Percentiles rank a stretch among this genome's conserved stretches.
These are phyloP conservation scores for Escovopsis weberi DNA, from an alignment of 2,329 filamentous ascomycete genomes.

Conservation along the genomic window DNA sequence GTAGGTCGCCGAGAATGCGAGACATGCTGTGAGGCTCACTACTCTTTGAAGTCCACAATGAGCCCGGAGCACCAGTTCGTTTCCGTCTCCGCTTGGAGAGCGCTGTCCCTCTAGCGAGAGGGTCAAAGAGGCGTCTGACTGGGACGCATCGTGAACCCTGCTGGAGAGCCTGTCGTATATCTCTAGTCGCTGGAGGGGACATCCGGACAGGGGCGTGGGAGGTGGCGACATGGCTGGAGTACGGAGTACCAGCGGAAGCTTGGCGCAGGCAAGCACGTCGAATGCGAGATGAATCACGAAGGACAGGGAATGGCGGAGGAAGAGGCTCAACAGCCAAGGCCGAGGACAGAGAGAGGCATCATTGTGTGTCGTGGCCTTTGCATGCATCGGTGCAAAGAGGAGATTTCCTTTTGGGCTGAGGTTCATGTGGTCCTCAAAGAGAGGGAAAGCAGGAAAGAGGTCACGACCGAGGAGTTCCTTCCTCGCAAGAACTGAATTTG, in stretches of 20 bases:
- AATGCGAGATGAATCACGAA: too few relatives aligned
- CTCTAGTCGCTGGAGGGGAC: conserved; percentile 17
- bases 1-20: background rate
- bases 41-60: conserved; percentile 11
- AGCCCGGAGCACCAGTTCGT: conserved; percentile 14
- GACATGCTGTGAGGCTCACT: conserved; percentile 10
- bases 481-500: too few relatives aligned
- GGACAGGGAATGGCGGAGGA: too few relatives aligned
- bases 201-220: conserved; percentile 16
- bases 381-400: too few relatives aligned
- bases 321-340: too few relatives aligned
- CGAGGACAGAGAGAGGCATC: too few relatives aligned
- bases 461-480: too few relatives aligned
- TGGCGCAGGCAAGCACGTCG: too few relatives aligned
- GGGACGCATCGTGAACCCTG: conserved; percentile 10
- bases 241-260: background rate
- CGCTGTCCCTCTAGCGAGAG: conserved; percentile 16
- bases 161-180: conserved; percentile 11
- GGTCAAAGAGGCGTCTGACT: conserved; percentile 10
- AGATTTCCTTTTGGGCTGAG: too few relatives aligned
- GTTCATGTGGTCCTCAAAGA: too few relatives aligned
- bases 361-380: too few relatives aligned
- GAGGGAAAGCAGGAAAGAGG: too few relatives aligned
- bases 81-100: conserved; percentile 3
- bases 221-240: conserved; percentile 12